Evolutionary conservation across 495 filamentous ascomycete genomes (phyloP), one percentile per base, ranked within the genome.

Genomic region (Wilcoxina mikolae): DNA sequence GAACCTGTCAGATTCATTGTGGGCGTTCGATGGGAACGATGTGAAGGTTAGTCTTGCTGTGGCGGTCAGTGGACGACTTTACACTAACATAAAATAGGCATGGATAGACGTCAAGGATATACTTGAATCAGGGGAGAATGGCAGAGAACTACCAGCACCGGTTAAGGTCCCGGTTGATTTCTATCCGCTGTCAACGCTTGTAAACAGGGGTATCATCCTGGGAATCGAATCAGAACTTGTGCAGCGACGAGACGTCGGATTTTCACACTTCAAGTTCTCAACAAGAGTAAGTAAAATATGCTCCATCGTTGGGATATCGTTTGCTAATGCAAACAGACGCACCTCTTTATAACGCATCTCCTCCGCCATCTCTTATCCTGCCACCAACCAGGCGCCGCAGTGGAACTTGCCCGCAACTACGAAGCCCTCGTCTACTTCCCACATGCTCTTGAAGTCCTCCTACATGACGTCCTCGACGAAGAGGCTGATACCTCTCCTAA

Each of bases 101-200:
- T 98, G 91, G 91, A 74, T 83, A 17, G 86, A 96, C 65, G 76
- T 96, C n/a, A 81, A 94, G 54, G 86, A 89, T 55, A 78, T 95
- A 28, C 71, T 95, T 17, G 74, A 77, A 45, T 78, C 78, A 4
- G 78, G 79, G 9, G 76, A 78, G 12, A 43, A 47, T 15, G 71
- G 71, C 4, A 72, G 72, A 29, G 82, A 85, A 47, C 60, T 85
- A 4, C 81, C 82, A 0, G 60, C 73, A 5, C 72, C 81, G 28
- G 78, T 94, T 4, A 75, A 76, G 12, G 74, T 88, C 26, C 68
- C 74, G 3, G 68, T 81, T 9, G 93, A 99, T 65, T 96, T 99
- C 68, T 96, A 95, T 67, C 93, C 93, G 2, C 71, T 95, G n/a
- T 91, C 89, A 1, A 74, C 87, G 0, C 70, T 95, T 0, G 68